A percentile compares a stretch with the other conserved stretches of the same genome.
Evolutionary conservation across 2,329 filamentous ascomycete genomes (phyloP).

Genomic region (Blastomyces emzantsi): DNA sequence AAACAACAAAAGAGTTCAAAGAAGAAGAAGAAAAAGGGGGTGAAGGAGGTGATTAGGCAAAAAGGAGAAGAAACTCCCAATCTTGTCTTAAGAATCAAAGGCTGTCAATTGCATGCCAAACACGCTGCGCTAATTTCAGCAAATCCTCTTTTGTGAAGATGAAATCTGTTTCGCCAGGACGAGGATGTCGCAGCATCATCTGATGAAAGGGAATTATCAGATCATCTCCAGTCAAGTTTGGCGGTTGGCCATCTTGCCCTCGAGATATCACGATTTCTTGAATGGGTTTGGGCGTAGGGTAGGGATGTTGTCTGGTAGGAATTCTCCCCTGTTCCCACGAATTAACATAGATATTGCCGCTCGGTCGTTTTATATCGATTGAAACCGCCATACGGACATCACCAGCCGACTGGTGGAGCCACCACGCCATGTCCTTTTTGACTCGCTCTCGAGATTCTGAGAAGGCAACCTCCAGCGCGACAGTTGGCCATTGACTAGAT

Average conservation of each 20-base stretch:
- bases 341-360: constrained; percentile 8
- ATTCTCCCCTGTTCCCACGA: background rate
- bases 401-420: background rate
- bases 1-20: too few relatives aligned
- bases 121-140: background rate
- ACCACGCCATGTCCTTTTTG: constrained; percentile 6
- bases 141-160: constrained; percentile 6
- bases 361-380: constrained; percentile 5
- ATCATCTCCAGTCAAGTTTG: background rate
- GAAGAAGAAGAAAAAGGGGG: background rate
- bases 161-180: background rate
- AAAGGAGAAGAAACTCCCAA: background rate
- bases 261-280: constrained; percentile 5
- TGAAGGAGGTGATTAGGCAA: background rate
- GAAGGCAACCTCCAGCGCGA: constrained; percentile 6
- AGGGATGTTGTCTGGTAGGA: background rate
- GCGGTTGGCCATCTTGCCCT: background rate
- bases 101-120: background rate
- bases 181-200: constrained; percentile 1
- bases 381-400: background rate
- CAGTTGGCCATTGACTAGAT: constrained; percentile 6
- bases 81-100: background rate
- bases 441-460: background rate
- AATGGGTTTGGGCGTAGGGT: background rate
- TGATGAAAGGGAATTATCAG: constrained; percentile 1